A percentile compares a stretch with the other conserved stretches of the same genome.
Conservation (phyloP, 257 asterid genomes). For the Euphrasia confusa region DNA sequence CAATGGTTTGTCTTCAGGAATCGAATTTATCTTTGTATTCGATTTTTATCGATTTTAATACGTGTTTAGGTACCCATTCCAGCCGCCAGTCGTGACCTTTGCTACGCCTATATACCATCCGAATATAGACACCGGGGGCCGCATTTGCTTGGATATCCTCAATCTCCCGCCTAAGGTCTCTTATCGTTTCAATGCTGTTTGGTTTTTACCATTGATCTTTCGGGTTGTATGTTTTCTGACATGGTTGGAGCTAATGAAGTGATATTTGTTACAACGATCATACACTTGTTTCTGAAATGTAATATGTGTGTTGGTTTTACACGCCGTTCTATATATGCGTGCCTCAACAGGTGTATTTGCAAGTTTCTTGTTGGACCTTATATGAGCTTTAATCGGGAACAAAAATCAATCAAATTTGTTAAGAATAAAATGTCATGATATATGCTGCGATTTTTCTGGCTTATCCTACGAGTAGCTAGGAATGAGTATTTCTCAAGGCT, state of each 20-base stretch:
- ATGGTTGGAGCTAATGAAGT: background rate
- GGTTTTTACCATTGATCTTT: background rate
- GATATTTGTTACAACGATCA: background rate
- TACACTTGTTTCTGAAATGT: constrained; percentile 4
- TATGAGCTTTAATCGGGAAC: background rate
- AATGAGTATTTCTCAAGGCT: background rate
- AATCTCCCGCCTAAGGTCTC: constrained; percentile 89
- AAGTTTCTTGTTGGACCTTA: background rate
- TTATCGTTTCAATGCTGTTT: background rate
- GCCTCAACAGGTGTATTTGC: background rate
- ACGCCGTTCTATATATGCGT: background rate
- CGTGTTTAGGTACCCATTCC: constrained; percentile 67
- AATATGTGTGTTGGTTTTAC: background rate
- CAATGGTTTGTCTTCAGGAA: background rate
- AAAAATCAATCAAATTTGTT: constrained; percentile 2
- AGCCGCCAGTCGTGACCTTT: constrained; percentile 79
- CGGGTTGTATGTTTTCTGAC: background rate
- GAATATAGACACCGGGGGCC: constrained; percentile 82
- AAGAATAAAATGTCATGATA: background rate
- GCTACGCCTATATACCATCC: constrained; percentile 81
- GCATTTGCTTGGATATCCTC: constrained; percentile 90
- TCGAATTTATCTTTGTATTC: constrained; percentile 5
- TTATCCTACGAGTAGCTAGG: background rate
- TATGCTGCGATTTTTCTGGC: background rate
- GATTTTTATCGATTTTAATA: background rate